These are phyloP conservation scores for Pseudopithomyces chartarum DNA, from an alignment of 2,329 filamentous ascomycete genomes.

Conservation along the genomic window DNA sequence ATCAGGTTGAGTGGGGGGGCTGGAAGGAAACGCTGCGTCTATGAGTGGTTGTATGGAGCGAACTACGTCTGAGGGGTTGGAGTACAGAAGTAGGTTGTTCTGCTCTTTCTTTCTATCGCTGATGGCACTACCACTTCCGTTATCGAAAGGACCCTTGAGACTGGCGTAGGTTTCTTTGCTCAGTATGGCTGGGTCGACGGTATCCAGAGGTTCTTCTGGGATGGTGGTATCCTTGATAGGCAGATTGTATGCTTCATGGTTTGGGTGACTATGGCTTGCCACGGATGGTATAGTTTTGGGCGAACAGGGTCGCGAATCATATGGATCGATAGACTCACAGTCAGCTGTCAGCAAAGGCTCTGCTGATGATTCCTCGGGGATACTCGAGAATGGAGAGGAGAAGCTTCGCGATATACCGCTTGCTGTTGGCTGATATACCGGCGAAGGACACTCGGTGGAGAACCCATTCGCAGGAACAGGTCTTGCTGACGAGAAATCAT, in stretches of 20 bases:
- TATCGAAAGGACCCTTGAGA: constrained; percentile 23
- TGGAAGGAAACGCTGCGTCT: constrained; percentile 26
- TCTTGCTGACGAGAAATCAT: constrained; percentile 7
- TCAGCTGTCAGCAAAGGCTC: constrained; percentile 17
- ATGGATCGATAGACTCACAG: constrained; percentile 13
- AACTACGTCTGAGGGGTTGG: constrained; percentile 13
- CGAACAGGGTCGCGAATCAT: constrained; percentile 45
- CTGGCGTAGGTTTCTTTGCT: constrained; percentile 27
- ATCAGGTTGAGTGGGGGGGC: constrained; percentile 7
- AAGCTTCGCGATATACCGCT: constrained; percentile 19
- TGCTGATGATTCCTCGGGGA: constrained; percentile 29
- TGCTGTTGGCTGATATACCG: constrained; percentile 24
- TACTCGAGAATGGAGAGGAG: constrained; percentile 30
- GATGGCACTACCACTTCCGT: constrained; percentile 12
- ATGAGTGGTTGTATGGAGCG: constrained; percentile 28
- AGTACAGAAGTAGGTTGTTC: constrained; percentile 19
- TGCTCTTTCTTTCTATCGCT: constrained; percentile 12
- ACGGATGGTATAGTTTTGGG: constrained; percentile 41
- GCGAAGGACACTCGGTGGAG: constrained; percentile 23
- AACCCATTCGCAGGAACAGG: constrained; percentile 17
- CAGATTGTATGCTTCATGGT: constrained; percentile 20
- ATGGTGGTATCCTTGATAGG: constrained; percentile 40
- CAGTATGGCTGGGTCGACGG: constrained; percentile 32
- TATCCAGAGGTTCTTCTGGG: constrained; percentile 26
- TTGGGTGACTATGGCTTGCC: constrained; percentile 13